Base-by-base conservation (phyloP, 805 yeast genomes). In the Yarrowia yakushimensis region DNA sequence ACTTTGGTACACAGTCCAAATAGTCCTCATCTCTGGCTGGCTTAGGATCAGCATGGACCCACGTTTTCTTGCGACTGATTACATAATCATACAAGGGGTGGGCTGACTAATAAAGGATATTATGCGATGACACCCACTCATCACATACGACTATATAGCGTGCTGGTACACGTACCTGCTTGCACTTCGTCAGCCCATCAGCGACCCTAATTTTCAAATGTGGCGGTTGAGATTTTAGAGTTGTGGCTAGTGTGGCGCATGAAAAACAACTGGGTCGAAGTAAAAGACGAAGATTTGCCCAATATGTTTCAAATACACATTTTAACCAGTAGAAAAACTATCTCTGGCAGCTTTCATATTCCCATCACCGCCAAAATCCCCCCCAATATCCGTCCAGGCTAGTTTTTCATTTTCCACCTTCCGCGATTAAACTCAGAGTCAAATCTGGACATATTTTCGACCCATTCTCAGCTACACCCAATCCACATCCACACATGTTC, bases 401-500 rank as follows among this genome's bases (percentile, higher is more conserved):
- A 2, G 33, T n/a, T n/a, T n/a, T n/a, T 9, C 13, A 5, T 25
- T 13, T 30, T 7, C 25, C 12, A n/a, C 13, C 33, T 15, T 2
- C 31, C 27, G 8, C 4, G 13, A 34, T 36, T 52, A 52, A 52
- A 52, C 59, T 52, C 59, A 36, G 27, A 52, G 59, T 36, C 59
- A 52, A 52, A 52, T 52, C 43, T 52, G 59, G 59, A 36, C 59
- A 34, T 34, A 52, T 52, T 52, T 52, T 52, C 59, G 43, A 25
- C 25, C 59, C 33, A 17, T 25, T 13, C 43, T 36, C 59, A 34
- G 17, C 33, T 25, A n/a, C 39, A n/a, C n/a, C 42, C 42, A 34
- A 52, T 36, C 59, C 31, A 52, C 43, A 52, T 25, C 34, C 59
- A 52, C 17, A 52, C 59, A 52, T 52, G 59, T 52, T 52, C 59